phyloP scores from a whole-genome alignment of 345 rosid species.

The Lepidium aucheri region DNA sequence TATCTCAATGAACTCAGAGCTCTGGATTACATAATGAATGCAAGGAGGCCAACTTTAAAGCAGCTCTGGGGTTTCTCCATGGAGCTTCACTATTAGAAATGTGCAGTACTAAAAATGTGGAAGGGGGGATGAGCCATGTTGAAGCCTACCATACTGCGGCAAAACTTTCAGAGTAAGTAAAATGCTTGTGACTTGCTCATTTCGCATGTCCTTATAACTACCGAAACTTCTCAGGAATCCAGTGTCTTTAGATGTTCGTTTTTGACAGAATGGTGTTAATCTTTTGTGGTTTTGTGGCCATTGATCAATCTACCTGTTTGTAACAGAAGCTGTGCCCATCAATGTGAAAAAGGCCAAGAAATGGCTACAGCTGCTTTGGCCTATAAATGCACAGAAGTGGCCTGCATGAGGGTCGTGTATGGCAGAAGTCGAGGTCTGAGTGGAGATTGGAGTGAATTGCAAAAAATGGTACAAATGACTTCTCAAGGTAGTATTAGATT shows the following conservation, averaged over 20 bases:
- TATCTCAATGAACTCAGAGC: constrained; percentile 28
- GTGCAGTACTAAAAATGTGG: constrained; percentile 36
- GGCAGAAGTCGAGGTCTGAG: constrained; percentile 35
- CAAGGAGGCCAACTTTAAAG: constrained; percentile 51
- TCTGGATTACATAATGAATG: constrained; percentile 47
- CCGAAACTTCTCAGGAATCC: not conserved
- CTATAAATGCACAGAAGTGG: constrained; percentile 81
- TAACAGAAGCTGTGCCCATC: constrained; percentile 61
- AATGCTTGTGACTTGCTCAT: constrained; percentile 33
- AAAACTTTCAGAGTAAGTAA: constrained; percentile 44
- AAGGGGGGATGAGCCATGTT: constrained; percentile 37
- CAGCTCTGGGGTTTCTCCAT: constrained; percentile 58
- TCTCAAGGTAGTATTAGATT: constrained; percentile 46
- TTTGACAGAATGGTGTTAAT: not conserved
- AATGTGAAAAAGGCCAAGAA: constrained; percentile 50
- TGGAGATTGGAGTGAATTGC: constrained; percentile 51
- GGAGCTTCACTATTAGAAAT: constrained; percentile 61
- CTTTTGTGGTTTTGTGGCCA: not conserved
- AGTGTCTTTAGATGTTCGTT: not conserved
- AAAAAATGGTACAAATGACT: constrained; percentile 35
- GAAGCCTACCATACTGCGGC: constrained; percentile 49
- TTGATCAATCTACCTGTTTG: constrained; percentile 14
- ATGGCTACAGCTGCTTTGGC: constrained; percentile 81
- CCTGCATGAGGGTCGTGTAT: constrained; percentile 55
- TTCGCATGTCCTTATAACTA: not conserved